Evolutionary conservation across 352 stramenopile species (phyloP), one percentile per base, ranked within the genome.

Genomic region (Pythium myriotylum): DNA sequence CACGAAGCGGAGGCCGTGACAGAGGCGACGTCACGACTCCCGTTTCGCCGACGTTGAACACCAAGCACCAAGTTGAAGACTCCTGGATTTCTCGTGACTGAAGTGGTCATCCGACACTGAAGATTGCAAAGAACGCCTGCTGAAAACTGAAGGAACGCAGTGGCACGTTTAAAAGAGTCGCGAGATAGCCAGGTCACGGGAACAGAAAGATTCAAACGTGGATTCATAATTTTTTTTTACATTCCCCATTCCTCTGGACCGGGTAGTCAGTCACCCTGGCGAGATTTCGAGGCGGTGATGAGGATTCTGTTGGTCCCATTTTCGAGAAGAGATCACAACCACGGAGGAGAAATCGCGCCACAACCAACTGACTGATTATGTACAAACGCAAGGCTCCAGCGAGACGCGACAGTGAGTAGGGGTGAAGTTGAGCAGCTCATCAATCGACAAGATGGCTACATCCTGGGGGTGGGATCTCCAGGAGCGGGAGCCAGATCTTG

Each of bases 1-100:
- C 56, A 43, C 48, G 56, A 63, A 56, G 35, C 35, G 19, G 47
- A 63, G 37, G 22, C 42, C 3, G 33, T 63, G 56, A 63, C 56
- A 27, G 16, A 56, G 56, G 56, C 56, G 56, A 63, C 56, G 56
- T 63, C 56, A 63, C 39, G 43, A 26, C 42, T 48, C 35, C 17
- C 23, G 51, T 37, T 59, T 59, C 37, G 51, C 51, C 20, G 40
- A 14, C 3, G 22, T 49, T 49, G 42, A 49, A 49, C 42, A 49
- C 42, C 42, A 59, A 59, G 51, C 51, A 59, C 51, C 37, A 59
- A 27, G 19, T 49, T 57, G 50, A 49, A 59, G 39, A 17, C 17
- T 7, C 14, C 39, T 59, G 37, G 51, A 59, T 49, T 49, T 23
- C n/a, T 37, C 14, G n/a, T 23, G 37, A 29, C 22, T 24, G 3